Conservation (phyloP, 2,329 filamentous ascomycete species). For the Neospermospora avenae region DNA sequence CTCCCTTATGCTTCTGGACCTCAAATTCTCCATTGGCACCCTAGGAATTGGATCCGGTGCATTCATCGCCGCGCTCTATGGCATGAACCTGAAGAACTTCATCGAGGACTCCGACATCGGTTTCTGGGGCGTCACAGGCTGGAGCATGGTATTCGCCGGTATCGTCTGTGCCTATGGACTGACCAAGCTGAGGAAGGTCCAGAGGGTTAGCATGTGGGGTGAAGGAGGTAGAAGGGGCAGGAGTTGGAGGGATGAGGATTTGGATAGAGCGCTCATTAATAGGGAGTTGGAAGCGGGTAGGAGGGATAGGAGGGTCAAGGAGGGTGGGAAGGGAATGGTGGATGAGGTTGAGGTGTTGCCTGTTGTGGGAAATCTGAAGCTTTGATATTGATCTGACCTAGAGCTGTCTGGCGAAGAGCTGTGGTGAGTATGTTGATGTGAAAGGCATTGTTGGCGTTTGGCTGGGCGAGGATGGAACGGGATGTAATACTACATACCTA, state of each 20-base stretch:
- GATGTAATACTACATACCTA: constrained; percentile 5
- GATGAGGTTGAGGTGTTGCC: constrained; percentile 18
- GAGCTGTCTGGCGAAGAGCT: too few relatives aligned
- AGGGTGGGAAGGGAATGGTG: constrained; percentile 29
- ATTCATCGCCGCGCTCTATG: constrained; percentile 96
- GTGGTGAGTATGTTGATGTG: neutral
- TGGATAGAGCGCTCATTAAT: constrained; percentile 14
- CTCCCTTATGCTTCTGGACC: constrained; percentile 92
- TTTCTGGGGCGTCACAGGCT: constrained; percentile 70
- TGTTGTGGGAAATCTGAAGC: neutral
- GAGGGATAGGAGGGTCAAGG: constrained; percentile 23
- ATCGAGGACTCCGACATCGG: constrained; percentile 91
- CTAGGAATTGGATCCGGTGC: constrained; percentile 93
- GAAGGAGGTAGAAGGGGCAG: constrained; percentile 31
- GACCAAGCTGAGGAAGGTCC: constrained; percentile 76
- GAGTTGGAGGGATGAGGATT: constrained; percentile 31
- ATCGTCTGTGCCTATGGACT: constrained; percentile 83
- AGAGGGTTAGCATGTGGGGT: constrained; percentile 78
- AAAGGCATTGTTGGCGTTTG: constrained; percentile 3
- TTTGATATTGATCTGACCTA: too few relatives aligned
- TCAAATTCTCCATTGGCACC: constrained; percentile 94
- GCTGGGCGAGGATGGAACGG: neutral
- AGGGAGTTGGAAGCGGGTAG: constrained; percentile 27
- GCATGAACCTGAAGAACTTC: constrained; percentile 99
- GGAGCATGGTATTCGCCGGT: constrained; percentile 69